A percentile compares a stretch with the other conserved stretches of the same genome.
phyloP scores from a whole-genome alignment of 306 rosid genomes.

The Pterocarpus macrocarpus region DNA sequence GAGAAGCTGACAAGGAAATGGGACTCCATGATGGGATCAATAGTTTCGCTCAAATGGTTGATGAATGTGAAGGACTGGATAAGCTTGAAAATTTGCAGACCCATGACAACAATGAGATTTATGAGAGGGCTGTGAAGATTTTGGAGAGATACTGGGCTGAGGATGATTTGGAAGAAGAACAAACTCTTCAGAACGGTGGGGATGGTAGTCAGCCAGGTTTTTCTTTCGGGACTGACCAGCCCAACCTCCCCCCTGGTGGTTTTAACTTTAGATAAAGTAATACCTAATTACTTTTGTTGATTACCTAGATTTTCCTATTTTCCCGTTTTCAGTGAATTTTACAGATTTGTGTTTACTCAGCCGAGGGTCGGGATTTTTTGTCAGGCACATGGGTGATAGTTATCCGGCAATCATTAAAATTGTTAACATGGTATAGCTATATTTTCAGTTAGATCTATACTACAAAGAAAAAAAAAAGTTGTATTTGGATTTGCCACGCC shows the following conservation, averaged over 20 bases:
- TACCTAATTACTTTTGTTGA: conserved; percentile 37
- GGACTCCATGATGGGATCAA: conserved; percentile 62
- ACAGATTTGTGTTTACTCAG: conserved; percentile 28
- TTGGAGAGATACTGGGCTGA: conserved; percentile 80
- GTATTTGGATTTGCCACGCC: neutral
- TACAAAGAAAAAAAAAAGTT: conserved; percentile 5
- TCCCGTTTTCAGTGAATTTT: conserved; percentile 6
- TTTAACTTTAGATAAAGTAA: conserved; percentile 59
- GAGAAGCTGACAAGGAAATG: conserved; percentile 73
- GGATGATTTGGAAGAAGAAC: conserved; percentile 66
- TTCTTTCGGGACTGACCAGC: conserved; percentile 61
- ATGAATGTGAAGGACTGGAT: conserved; percentile 69
- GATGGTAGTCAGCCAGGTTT: conserved; percentile 56
- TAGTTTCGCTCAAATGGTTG: conserved; percentile 58
- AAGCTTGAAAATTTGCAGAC: conserved; percentile 68
- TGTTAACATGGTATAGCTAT: conserved; percentile 3
- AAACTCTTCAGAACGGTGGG: conserved; percentile 53
- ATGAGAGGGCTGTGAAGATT: conserved; percentile 77
- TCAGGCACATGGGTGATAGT: conserved; percentile 54
- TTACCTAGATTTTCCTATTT: conserved; percentile 34
- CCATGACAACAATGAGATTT: conserved; percentile 72
- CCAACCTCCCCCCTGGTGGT: conserved; percentile 65
- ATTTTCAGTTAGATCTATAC: conserved; percentile 9
- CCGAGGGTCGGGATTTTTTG: conserved; percentile 58
- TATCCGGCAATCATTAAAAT: conserved; percentile 40